These are phyloP conservation scores for Phialophora macrospora DNA, from an alignment of 2,329 filamentous ascomycete species.

Conservation along the genomic window DNA sequence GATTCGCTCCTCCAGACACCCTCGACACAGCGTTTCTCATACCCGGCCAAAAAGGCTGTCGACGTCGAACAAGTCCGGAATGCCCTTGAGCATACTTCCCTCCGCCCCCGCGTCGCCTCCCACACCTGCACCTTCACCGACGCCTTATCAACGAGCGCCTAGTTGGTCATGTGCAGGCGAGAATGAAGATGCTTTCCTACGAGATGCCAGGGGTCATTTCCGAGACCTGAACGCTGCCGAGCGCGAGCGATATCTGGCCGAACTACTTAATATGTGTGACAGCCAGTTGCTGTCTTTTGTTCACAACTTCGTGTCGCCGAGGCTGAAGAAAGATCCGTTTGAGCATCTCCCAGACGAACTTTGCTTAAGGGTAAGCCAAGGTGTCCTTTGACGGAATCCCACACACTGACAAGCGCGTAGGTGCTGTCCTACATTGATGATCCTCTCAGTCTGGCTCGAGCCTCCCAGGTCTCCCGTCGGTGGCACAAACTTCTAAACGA, in stretches of 20 bases:
- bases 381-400: background rate
- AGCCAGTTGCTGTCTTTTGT: conserved; percentile 95
- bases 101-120: conserved; percentile 69
- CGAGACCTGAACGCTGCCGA: conserved; percentile 75
- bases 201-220: conserved; percentile 80
- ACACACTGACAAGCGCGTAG: conserved; percentile 51
- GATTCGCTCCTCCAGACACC: conserved; percentile 41
- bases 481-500: conserved; percentile 94
- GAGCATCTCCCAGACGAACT: conserved; percentile 89
- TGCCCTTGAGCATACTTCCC: conserved; percentile 65
- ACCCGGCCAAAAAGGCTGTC: conserved; percentile 37
- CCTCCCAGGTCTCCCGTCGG: conserved; percentile 92
- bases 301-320: conserved; percentile 90
- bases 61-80: conserved; percentile 46
- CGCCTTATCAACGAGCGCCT: conserved; percentile 64
- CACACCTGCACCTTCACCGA: conserved; percentile 70
- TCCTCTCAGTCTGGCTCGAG: conserved; percentile 86
- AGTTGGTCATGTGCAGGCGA: conserved; percentile 56
- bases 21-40: conserved; percentile 43
- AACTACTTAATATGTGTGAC: conserved; percentile 90
- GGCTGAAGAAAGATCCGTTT: conserved; percentile 96
- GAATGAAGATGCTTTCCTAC: conserved; percentile 80
- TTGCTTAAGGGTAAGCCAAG: conserved; percentile 73
- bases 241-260: conserved; percentile 79
- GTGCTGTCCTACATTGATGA: conserved; percentile 97